Evolutionary conservation across 257 asterid genomes (phyloP).

Genomic region (Linaria vulgaris): DNA sequence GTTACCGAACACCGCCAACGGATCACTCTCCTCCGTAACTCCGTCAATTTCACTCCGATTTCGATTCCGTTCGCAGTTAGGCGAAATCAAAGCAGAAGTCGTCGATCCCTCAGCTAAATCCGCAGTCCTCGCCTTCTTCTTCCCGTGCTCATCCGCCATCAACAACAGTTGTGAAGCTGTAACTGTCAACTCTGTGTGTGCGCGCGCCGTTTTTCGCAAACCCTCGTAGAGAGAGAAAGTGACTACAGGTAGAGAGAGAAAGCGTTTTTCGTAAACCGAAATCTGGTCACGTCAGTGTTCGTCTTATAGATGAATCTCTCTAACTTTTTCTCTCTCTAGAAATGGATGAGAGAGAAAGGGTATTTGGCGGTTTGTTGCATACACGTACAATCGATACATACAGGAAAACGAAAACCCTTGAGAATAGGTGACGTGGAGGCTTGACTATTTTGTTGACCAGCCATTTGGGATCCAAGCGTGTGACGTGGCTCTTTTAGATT

Average conservation of each 20-base stretch:
- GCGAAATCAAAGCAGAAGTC: conserved; percentile 8
- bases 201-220: not conserved
- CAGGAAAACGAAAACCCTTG: no score
- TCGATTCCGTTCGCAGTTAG: not conserved
- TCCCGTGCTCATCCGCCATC: not conserved
- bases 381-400: no score
- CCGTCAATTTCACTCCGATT: not conserved
- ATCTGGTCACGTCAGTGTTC: not conserved
- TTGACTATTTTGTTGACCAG: not conserved
- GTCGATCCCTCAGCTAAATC: conserved; percentile 22
- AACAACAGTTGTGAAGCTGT: not conserved
- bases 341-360: not conserved
- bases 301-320: not conserved
- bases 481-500: no score
- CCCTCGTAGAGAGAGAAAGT: not conserved
- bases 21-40: conserved; percentile 18
- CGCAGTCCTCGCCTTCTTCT: conserved; percentile 12
- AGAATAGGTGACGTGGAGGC: not conserved
- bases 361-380: conserved; percentile 3
- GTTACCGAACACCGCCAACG: conserved; percentile 49
- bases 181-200: not conserved
- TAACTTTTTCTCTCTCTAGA: no score
- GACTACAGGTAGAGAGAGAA: not conserved
- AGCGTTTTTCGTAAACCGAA: not conserved
- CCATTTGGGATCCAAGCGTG: no score